Conservation (phyloP, 805 yeast genomes). For the Trichomonascus vanleenenianus region DNA sequence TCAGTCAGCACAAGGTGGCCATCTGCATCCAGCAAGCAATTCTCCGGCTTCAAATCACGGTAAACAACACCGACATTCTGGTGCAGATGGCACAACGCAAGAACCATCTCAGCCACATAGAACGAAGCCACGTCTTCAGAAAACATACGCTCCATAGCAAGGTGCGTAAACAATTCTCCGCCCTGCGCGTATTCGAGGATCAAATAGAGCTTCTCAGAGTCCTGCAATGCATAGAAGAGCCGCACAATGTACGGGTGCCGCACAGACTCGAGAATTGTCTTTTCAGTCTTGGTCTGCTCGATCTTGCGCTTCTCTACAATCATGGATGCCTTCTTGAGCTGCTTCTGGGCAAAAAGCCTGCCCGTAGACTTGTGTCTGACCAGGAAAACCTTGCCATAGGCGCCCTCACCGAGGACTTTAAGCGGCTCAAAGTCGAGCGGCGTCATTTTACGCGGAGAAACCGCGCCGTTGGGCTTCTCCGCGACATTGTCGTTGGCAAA, state of each 20-base stretch:
- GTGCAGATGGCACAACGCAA: conserved; percentile 72
- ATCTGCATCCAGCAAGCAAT: conserved; percentile 64
- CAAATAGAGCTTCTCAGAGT: conserved; percentile 63
- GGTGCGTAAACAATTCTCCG: conserved; percentile 70
- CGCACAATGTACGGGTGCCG: conserved; percentile 78
- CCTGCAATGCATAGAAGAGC: conserved; percentile 78
- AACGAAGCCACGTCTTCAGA: conserved; percentile 63
- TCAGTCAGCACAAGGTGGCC: conserved; percentile 83
- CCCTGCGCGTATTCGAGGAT: conserved; percentile 80
- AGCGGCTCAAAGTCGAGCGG: conserved; percentile 60
- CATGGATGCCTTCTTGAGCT: conserved; percentile 73
- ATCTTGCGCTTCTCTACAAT: conserved; percentile 49
- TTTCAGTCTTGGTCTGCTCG: conserved; percentile 75
- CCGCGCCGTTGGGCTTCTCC: conserved; percentile 3
- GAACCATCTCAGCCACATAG: conserved; percentile 72
- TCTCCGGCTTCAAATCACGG: conserved; percentile 85
- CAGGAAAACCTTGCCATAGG: conserved; percentile 78
- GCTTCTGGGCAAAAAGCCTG: conserved; percentile 77
- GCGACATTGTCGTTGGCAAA: conserved; percentile 20
- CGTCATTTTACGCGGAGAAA: conserved; percentile 16
- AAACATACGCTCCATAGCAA: conserved; percentile 40
- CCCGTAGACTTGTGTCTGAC: conserved; percentile 60
- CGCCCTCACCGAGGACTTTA: conserved; percentile 77
- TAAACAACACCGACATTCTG: conserved; percentile 67
- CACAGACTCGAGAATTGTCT: conserved; percentile 61